Percentiles rank a stretch among this genome's conserved stretches.
phyloP scores from a whole-genome alignment of 495 filamentous ascomycete genomes.

The Lasiosphaeria miniovina region DNA sequence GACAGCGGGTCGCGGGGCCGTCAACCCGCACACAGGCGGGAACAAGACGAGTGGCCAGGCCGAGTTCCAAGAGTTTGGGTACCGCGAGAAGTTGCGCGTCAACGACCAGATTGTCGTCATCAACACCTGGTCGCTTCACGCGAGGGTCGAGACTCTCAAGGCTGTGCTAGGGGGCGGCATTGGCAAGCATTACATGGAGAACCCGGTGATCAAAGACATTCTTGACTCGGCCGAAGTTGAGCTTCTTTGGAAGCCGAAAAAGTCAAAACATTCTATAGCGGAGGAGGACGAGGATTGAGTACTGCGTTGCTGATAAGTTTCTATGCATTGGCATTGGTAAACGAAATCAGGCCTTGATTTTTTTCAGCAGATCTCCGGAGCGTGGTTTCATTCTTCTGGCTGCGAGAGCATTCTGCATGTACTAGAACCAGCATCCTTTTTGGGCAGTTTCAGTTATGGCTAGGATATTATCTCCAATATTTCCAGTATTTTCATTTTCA shows the following conservation, averaged over 20 bases:
- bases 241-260: conserved; percentile 21
- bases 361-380: too few species aligned
- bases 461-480: too few species aligned
- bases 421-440: too few species aligned
- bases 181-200: conserved; percentile 73
- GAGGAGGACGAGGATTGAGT: not conserved
- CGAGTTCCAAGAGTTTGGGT: conserved; percentile 73
- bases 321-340: too few species aligned
- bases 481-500: too few species aligned
- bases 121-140: conserved; percentile 87
- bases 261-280: conserved; percentile 8
- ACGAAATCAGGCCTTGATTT: too few species aligned
- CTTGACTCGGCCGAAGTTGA: conserved; percentile 44
- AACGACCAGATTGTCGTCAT: conserved; percentile 73
- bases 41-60: conserved; percentile 63
- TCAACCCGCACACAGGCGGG: conserved; percentile 41
- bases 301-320: too few species aligned
- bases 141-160: conserved; percentile 71
- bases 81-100: conserved; percentile 72
- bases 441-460: too few species aligned
- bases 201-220: conserved; percentile 73
- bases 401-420: too few species aligned
- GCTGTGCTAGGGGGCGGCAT: conserved; percentile 80
- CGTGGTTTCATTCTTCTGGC: too few species aligned
- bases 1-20: conserved; percentile 36